Percentiles rank a stretch among this genome's conserved stretches.
Evolutionary conservation across 768 basidiomycete genomes (phyloP).

Genomic region (Lactifluus piperatus): DNA sequence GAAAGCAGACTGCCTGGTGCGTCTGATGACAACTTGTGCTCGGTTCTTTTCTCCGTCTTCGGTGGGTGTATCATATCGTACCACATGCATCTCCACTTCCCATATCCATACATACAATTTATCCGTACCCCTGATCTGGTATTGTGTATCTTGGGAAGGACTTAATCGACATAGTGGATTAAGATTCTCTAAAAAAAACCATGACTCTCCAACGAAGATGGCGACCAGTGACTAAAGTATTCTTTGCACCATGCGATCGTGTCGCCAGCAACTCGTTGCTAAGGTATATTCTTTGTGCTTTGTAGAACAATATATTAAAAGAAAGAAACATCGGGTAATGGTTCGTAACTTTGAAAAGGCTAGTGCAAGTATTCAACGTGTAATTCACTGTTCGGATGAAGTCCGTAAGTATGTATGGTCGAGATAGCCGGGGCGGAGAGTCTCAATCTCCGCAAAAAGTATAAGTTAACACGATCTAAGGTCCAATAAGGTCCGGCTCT

Average conservation of each 20-base stretch:
- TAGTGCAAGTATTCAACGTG: no score
- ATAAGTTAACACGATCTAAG: not conserved
- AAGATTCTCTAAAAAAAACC: no score
- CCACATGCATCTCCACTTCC: not conserved
- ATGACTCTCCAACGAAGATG: not conserved
- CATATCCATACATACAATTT: not conserved
- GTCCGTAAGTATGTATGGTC: constrained; percentile 1
- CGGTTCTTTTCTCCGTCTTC: not conserved
- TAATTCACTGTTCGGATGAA: not conserved
- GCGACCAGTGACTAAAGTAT: not conserved
- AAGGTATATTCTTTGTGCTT: constrained; percentile 11
- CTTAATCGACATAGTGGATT: no score
- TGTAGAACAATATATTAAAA: not conserved
- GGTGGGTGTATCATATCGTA: constrained; percentile 7
- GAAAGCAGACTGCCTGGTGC: not conserved
- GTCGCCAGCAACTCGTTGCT: not conserved
- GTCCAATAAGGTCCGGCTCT: not conserved
- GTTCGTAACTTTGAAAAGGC: not conserved
- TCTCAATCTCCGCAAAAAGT: not conserved
- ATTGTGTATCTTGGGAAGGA: constrained; percentile 1
- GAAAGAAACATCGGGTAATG: no score
- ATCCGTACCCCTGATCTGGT: not conserved
- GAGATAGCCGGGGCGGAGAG: not conserved
- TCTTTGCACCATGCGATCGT: not conserved
- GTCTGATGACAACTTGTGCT: not conserved